Evolutionary conservation across 805 yeast species (phyloP), one percentile per base, ranked within the genome.

Genomic region (Candida andamanensis): DNA sequence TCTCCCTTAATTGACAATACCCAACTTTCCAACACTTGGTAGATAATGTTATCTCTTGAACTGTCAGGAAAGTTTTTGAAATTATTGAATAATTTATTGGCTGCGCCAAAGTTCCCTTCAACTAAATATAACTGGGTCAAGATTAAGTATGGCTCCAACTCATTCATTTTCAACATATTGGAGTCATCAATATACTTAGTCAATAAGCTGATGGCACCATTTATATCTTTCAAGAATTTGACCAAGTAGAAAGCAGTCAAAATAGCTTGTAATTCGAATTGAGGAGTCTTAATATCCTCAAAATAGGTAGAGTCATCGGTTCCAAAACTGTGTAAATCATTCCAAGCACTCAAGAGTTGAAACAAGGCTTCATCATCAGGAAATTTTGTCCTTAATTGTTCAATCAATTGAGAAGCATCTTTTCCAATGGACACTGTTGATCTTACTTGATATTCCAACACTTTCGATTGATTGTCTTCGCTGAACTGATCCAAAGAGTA

Each of bases 21-120:
- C 77, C 89, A 85, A 11, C 94, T 77, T 54, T 85, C 95, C 18
- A 86, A 75, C 19, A 86, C 69, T 46, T 85, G 89, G 54, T 75
- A 76, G 28, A 85, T 74, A 21, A 89, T 72, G 43, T 78, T 81
- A 58, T 87, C 96, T 38, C 59, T 50, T 19, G 63, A 46, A 14
- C 50, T 39, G 28, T 48, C 55, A 1, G 69, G 68, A 41, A 62
- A 56, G 26, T 42, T 46, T 24, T 52, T 47, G 37, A 64, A 60
- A 26, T 39, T 46, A 32, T 42, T 40, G 40, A 59, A 63, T 20
- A 62, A 42, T 32, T 54, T 50, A 44, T 43, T 42, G 18, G 70
- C 70, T 25, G 48, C 46, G 14, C 51, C 29, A 36, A 56, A 55
- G 35, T 57, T 52, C 18, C 67, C 72, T 36, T 59, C 54, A 28